Evolutionary conservation across 306 rosid genomes (phyloP).

Genomic region (Quercus mongolica): DNA sequence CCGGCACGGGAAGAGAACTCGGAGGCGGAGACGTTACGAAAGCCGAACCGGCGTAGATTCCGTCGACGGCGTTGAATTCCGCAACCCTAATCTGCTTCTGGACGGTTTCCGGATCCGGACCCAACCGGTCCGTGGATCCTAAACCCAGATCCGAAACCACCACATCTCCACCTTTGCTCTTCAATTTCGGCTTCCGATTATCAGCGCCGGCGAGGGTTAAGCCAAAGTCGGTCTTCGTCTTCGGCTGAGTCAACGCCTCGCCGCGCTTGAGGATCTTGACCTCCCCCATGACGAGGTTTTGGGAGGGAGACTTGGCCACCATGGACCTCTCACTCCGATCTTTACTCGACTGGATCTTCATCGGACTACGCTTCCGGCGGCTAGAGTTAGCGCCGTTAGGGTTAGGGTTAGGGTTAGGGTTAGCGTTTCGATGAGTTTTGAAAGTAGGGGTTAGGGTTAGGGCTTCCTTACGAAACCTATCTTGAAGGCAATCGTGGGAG

Average conservation of each 20-base stretch:
- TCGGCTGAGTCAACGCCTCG: constrained; percentile 37
- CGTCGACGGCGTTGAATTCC: constrained; percentile 39
- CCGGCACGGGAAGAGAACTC: constrained; percentile 69
- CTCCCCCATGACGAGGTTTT: constrained; percentile 53
- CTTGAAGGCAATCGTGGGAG: constrained; percentile 41
- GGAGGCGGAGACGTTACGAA: constrained; percentile 68
- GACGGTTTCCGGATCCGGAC: constrained; percentile 60
- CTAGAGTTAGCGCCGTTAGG: constrained; percentile 20
- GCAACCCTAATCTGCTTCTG: constrained; percentile 57
- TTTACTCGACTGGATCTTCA: constrained; percentile 2
- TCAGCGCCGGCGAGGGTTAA: background rate
- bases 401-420: constrained; percentile 11
- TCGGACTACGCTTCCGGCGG: constrained; percentile 56
- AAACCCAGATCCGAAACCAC: constrained; percentile 30
- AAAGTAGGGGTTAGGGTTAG: constrained; percentile 9
- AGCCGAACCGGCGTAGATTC: constrained; percentile 55
- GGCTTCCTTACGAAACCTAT: constrained; percentile 36
- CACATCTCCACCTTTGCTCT: background rate
- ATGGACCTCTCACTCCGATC: constrained; percentile 23
- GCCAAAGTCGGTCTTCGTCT: too few relatives aligned
- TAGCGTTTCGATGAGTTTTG: background rate
- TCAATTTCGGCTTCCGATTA: constrained; percentile 14
- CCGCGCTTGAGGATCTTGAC: constrained; percentile 87
- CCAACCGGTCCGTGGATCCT: constrained; percentile 65
- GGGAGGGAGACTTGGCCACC: constrained; percentile 21